Evolutionary conservation across 2,329 filamentous ascomycete species (phyloP), one percentile per base, ranked within the genome.

Genomic region (Cladobotryum protrusum): DNA sequence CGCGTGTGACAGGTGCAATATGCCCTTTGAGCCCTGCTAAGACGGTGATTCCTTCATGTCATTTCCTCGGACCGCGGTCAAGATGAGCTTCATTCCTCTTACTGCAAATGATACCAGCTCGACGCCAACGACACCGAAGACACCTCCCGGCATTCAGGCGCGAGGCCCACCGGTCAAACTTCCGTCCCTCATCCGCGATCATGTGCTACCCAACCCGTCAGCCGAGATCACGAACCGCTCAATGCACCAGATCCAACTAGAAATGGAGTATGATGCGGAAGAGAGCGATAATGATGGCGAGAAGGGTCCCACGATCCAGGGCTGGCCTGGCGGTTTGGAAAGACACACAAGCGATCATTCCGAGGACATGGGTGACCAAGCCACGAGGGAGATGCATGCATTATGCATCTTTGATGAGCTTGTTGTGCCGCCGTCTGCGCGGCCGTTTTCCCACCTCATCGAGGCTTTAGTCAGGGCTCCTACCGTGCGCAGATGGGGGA

Each of bases 191-290:
- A 33, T 57, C 37, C 50, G 47, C 19, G 54, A 56, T 42, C 50
- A 48, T 13, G 24, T 41, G 15, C 43, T 49, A 17, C 50, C 54
- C 29, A 55, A 49, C 35, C 44, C 47, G 19, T 47, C 50, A 11
- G 34, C 47, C 11, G 41, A 44, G 35, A 47, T 52, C 15, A 44
- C 42, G 11, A 45, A 45, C 14, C 52, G 55, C 20, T 54, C 56
- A 3, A 55, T 59, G 56, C 57, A 59, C 45, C 57, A 59, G 36
- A 56, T 59, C 20, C 57, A 59, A 47, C 53, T 59, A 3, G 57
- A 58, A 40, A 51, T 56, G 53, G 54, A 58, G 41, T 56, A 57
- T 40, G 54, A 56, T 32, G 54, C 49, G 4, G 56, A 57, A 44
- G 57, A 59, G 48, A 54, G 54, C 51, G 54, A 57, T 35, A 52